Evolutionary conservation across 768 basidiomycete genomes (phyloP), one percentile per base, ranked within the genome.

Genomic region (Tulasnella sp.): DNA sequence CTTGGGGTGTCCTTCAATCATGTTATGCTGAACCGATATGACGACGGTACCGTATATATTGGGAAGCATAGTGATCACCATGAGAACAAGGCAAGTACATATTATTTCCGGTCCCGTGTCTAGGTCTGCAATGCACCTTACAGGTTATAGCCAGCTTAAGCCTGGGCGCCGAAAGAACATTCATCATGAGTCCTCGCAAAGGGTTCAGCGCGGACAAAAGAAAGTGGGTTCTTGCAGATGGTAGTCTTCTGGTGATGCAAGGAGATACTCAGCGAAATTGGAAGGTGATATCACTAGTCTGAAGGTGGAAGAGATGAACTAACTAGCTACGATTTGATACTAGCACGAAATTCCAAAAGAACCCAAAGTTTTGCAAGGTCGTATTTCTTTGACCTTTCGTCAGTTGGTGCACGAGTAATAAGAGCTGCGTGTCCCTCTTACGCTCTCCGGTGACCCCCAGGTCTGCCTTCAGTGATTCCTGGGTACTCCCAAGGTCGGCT

Each of bases 261-360:
- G 86, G 85, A 35, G 77, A 81, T n/a, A 87, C 85, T 3, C 86
- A 87, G 79, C 79, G 83, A 46, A 82, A 82, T 44, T 87, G 86
- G 86, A 87, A 86, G 82, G 86, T 86, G 51, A 72, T 83, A 78
- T 79, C 81, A 42, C 76, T 80, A 11, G 44, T 79, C 73, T 51
- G 75, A 61, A 23, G 72, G 20, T 44, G 44, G 44, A 44, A 76
- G 96, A 99, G 85, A 93, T 94, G 69, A 44, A 74, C 48, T n/a
- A 69, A 15, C n/a, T 55, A 44, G 26, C 26, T 10, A 9, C 46
- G 10, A n/a, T 35, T 72, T 51, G 29, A 40, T 18, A 0, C n/a
- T 71, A 85, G 83, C 83, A 84, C 78, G 83, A 83, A 78, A 83
- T 85, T 74, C 84, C 85, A 10, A 85, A 84, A 76, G 85, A 86